Base-by-base conservation (phyloP, 2,329 filamentous ascomycete genomes). In the Claviceps fusiformis region DNA sequence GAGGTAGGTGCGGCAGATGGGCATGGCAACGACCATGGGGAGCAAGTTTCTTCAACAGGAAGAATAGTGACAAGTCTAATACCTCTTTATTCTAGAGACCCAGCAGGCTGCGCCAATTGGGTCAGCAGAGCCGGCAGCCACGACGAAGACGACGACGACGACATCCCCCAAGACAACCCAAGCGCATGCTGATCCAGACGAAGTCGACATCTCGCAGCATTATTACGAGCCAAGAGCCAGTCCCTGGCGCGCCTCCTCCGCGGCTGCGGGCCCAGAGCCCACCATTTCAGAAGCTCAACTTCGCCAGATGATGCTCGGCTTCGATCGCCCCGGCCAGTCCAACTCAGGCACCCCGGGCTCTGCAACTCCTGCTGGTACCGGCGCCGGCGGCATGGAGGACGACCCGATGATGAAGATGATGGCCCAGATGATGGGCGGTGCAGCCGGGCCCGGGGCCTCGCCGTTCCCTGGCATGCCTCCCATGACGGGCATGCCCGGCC, bases 151-250 rank as follows among this genome's bases (percentile, higher is more conserved):
- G 10, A 37, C 48, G 29, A 10, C 31, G 10, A 37, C 48, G 15
- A 7, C 51, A 10, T 19, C 51, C 3, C 37, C 51, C 10, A 17
- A 50, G 19, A 37, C 37, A 15, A 24, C 48, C 33, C 39, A 46
- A 27, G 29, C 47, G 13, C 33, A 78, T 62, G 81, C 76, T 55
- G 85, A 88, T 62, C 87, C 87, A 6, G 86, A 83, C 5, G 87
- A 90, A 68, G 78, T 89, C 59, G 87, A 91, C 67, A 89, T 92
- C 61, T 87, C 85, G n/a, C 71, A 85, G 59, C 85, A 87, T 70
- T 84, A 78, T 69, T 87, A 86, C 69, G 70, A 77, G 39, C 83
- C 83, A 1, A 69, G 72, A 29, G 69, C 71, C 10, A 59, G 62
- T 8, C 52, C 53, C 8, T 58, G 62, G 19, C 50, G 50, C 2